Evolutionary conservation across 2,329 filamentous ascomycete species (phyloP).

Genomic region (Venturiaceae sp.): DNA sequence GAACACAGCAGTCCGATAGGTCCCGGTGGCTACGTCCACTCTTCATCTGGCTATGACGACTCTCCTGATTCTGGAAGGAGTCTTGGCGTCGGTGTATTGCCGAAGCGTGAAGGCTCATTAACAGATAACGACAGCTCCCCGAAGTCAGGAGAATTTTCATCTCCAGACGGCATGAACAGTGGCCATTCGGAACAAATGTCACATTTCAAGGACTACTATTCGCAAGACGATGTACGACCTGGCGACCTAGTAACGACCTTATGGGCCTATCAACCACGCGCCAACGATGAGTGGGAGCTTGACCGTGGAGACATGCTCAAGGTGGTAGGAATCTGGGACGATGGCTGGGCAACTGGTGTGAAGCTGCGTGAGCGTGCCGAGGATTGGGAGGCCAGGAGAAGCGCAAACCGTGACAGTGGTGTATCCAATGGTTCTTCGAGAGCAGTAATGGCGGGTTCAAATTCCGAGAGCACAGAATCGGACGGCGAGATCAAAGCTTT

Average conservation of each 20-base stretch:
- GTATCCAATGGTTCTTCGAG: conserved; percentile 65
- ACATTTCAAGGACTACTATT: conserved; percentile 99
- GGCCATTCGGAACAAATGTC: conserved; percentile 92
- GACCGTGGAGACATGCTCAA: conserved; percentile 98
- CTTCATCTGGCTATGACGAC: conserved; percentile 63
- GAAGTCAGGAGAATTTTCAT: conserved; percentile 64
- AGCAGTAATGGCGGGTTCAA: conserved; percentile 11
- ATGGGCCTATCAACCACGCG: conserved; percentile 94
- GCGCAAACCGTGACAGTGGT: conserved; percentile 81
- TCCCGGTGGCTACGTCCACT: conserved; percentile 37
- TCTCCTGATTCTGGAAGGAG: conserved; percentile 59
- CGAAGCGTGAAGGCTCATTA: conserved; percentile 74
- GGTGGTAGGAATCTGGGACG: conserved; percentile 97
- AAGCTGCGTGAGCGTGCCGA: conserved; percentile 75
- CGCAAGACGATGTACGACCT: conserved; percentile 88
- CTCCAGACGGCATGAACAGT: conserved; percentile 71
- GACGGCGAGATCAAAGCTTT: conserved; percentile 92
- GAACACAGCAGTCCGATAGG: conserved; percentile 25
- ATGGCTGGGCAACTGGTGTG: conserved; percentile 94
- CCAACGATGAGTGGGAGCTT: conserved; percentile 83
- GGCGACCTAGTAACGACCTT: conserved; percentile 83
- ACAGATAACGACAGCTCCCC: conserved; percentile 72
- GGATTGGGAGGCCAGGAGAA: conserved; percentile 71
- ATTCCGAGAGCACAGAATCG: background rate
- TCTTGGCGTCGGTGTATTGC: conserved; percentile 35